Conservation (phyloP, 805 yeast genomes). For the Metschnikowia baotianmanensis region DNA sequence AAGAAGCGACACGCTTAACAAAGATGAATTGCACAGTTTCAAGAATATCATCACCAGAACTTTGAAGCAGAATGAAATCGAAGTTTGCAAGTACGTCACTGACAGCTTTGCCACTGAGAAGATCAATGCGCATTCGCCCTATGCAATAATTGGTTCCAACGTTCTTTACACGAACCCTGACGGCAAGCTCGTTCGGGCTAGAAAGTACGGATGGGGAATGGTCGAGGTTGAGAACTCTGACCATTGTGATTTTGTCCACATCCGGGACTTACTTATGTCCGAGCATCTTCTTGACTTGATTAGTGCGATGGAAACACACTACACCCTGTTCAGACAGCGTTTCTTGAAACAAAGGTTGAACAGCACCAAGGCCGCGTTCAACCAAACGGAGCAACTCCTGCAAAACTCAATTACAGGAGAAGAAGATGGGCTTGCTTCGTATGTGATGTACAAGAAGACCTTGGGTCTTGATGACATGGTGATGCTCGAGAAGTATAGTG, state of each 20-base stretch:
- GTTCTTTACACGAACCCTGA: constrained; percentile 24
- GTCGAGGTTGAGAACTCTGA: constrained; percentile 76
- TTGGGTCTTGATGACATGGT: constrained; percentile 16
- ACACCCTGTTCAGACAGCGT: constrained; percentile 63
- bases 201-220: constrained; percentile 75
- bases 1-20: constrained; percentile 73
- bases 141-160: constrained; percentile 67
- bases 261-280: constrained; percentile 64
- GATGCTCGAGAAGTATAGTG: constrained; percentile 16
- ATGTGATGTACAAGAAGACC: constrained; percentile 16
- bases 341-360: constrained; percentile 50
- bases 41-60: constrained; percentile 55
- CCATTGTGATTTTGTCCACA: constrained; percentile 72
- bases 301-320: constrained; percentile 71
- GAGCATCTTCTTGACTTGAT: constrained; percentile 77
- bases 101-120: constrained; percentile 28
- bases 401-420: constrained; percentile 6
- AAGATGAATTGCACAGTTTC: constrained; percentile 50
- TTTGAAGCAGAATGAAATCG: constrained; percentile 51
- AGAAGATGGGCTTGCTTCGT: constrained; percentile 21
- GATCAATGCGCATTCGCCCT: constrained; percentile 55
- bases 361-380: constrained; percentile 6
- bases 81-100: constrained; percentile 31
- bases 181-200: constrained; percentile 52
- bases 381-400: constrained; percentile 5